Evolutionary conservation across 2,329 filamentous ascomycete species (phyloP).

Genomic region (Hypoxylon sp.): DNA sequence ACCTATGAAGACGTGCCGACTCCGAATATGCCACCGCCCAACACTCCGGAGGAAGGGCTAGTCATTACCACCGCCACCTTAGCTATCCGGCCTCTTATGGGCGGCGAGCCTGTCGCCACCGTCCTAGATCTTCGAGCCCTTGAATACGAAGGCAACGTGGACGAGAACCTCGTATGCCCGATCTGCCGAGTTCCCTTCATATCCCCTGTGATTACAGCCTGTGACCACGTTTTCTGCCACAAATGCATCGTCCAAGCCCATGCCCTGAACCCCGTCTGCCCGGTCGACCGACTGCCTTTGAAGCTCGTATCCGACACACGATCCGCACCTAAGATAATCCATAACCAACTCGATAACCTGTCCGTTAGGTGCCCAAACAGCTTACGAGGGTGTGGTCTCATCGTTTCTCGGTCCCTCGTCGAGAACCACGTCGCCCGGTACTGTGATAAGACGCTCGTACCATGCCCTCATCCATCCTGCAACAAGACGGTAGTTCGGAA

Average conservation of each 20-base stretch:
- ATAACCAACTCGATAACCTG: conserved; percentile 71
- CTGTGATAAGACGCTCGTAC: conserved; percentile 67
- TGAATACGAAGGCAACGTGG: conserved; percentile 57
- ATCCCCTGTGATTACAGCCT: conserved; percentile 70
- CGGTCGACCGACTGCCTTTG: conserved; percentile 66
- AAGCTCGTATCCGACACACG: conserved; percentile 52
- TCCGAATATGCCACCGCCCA: conserved; percentile 52
- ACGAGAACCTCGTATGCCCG: conserved; percentile 64
- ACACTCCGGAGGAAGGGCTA: conserved; percentile 53
- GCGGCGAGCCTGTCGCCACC: conserved; percentile 33
- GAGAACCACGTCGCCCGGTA: conserved; percentile 68
- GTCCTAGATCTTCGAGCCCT: conserved; percentile 60
- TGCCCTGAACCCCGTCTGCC: conserved; percentile 62
- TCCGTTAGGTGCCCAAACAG: conserved; percentile 69
- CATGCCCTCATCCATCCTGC: conserved; percentile 68
- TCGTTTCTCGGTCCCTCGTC: conserved; percentile 66
- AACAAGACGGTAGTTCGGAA: conserved; percentile 64
- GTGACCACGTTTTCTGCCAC: conserved; percentile 75
- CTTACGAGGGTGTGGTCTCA: conserved; percentile 62
- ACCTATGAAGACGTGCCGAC: conserved; percentile 18
- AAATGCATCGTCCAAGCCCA: conserved; percentile 64
- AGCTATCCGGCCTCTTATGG: conserved; percentile 45
- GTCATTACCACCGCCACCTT: conserved; percentile 44
- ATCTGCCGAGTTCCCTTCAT: conserved; percentile 72
- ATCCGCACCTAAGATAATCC: conserved; percentile 61